These are phyloP conservation scores for Cladochytrium replicatum DNA, from an alignment of 192 early-diverging fungal species.

Conservation along the genomic window DNA sequence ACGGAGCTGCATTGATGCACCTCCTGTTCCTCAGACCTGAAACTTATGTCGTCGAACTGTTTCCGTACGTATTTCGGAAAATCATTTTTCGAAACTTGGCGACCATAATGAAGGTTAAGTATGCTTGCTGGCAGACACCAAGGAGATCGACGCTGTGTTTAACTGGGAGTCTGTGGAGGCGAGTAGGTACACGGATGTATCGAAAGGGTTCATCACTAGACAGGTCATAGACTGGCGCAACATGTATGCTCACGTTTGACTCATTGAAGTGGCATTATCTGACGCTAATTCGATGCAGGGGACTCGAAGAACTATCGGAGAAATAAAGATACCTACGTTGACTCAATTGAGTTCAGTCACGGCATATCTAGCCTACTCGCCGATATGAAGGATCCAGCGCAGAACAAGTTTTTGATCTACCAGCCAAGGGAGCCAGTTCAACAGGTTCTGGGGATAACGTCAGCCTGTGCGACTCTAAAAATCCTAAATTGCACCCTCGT, in stretches of 20 bases:
- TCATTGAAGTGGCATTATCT: no score
- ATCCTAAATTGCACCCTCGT: slow-evolving; percentile 24
- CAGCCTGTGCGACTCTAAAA: slow-evolving; percentile 22
- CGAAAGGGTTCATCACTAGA: slow-evolving; percentile 6
- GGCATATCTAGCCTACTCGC: no score
- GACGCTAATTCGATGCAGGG: no score
- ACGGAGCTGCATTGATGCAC: slow-evolving; percentile 26
- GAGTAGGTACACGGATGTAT: slow-evolving; percentile 9
- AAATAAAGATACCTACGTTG: slow-evolving; percentile 22
- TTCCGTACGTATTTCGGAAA: slow-evolving; percentile 24
- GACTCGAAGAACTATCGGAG: slow-evolving; percentile 32
- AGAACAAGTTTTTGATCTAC: slow-evolving; percentile 22
- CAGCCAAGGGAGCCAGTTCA: slow-evolving; percentile 32
- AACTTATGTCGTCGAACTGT: slow-evolving; percentile 19
- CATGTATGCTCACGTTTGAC: background rate
- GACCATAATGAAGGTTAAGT: slow-evolving; percentile 8
- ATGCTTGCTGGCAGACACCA: slow-evolving; percentile 20
- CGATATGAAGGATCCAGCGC: no score
- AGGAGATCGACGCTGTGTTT: slow-evolving; percentile 5
- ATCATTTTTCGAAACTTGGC: slow-evolving; percentile 25
- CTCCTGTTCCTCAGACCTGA: slow-evolving; percentile 18
- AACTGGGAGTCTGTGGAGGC: slow-evolving; percentile 8
- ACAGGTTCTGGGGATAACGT: slow-evolving; percentile 28
- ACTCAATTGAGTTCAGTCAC: slow-evolving; percentile 7
- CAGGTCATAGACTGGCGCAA: slow-evolving; percentile 27